These are phyloP conservation scores for Hygrophila difformis DNA, from an alignment of 257 asterid genomes.

Conservation along the genomic window DNA sequence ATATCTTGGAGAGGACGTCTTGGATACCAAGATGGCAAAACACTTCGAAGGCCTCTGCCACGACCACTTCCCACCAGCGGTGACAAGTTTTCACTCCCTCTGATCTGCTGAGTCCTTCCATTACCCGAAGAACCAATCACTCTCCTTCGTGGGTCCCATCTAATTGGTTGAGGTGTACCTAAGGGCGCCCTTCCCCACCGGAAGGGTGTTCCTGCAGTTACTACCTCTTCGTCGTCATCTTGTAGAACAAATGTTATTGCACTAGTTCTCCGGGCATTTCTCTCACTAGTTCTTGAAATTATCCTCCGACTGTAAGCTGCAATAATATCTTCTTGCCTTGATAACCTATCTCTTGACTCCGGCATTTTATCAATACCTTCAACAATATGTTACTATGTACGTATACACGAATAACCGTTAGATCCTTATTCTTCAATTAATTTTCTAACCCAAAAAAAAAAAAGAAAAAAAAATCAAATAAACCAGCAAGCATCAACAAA, in stretches of 20 bases:
- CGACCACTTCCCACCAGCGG: conserved; percentile 21
- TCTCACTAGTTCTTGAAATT: conserved; percentile 15
- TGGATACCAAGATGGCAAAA: conserved; percentile 31
- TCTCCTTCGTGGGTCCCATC: conserved; percentile 15
- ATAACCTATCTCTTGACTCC: conserved; percentile 52
- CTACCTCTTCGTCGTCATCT: conserved; percentile 30
- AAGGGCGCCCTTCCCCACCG: conserved; percentile 37
- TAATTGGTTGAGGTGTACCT: conserved; percentile 23
- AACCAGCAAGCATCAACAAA: no score
- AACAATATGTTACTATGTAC: no score
- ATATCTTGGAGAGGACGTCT: conserved; percentile 32
- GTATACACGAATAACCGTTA: no score
- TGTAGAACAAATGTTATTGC: conserved; percentile 21
- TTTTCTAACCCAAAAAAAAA: no score
- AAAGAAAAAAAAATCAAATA: no score
- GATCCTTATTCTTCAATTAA: no score
- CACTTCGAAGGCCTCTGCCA: conserved; percentile 21
- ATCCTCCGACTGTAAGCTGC: conserved; percentile 31
- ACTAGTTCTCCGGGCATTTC: conserved; percentile 17
- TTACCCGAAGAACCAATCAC: conserved; percentile 26
- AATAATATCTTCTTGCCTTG: conserved; percentile 30
- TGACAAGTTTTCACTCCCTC: conserved; percentile 28
- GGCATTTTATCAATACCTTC: conserved; percentile 50
- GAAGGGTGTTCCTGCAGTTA: conserved; percentile 26
- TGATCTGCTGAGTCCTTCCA: conserved; percentile 12